These are phyloP conservation scores for Penicillium sp. DNA, from an alignment of 2,329 filamentous ascomycete genomes.

Conservation along the genomic window DNA sequence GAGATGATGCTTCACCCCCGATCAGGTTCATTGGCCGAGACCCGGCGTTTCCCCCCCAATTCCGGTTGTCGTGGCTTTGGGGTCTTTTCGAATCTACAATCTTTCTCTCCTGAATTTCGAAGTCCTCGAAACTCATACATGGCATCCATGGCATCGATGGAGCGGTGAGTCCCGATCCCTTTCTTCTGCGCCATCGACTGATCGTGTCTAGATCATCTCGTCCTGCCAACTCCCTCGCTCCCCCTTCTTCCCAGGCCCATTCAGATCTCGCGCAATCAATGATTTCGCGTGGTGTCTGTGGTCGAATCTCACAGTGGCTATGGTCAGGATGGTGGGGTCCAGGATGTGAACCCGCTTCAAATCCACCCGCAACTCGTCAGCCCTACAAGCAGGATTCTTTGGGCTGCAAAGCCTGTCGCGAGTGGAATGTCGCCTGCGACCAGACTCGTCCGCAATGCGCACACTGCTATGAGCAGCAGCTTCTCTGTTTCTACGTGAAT, in stretches of 20 bases:
- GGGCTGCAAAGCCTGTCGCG: conserved; percentile 28
- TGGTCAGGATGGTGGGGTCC: conserved; percentile 18
- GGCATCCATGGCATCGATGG: too few relatives aligned
- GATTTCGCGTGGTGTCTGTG: conserved; percentile 9
- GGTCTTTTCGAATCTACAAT: too few relatives aligned
- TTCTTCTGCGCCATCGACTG: too few relatives aligned
- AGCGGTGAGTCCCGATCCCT: too few relatives aligned
- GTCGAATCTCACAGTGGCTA: conserved; percentile 20
- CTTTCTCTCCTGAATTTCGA: too few relatives aligned
- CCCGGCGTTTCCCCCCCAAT: too few relatives aligned
- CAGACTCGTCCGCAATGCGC: conserved; percentile 27
- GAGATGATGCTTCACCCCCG: too few relatives aligned
- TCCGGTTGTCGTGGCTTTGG: too few relatives aligned
- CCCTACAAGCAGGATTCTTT: conserved; percentile 6
- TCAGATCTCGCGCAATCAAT: neutral
- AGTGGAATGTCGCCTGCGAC: conserved; percentile 26
- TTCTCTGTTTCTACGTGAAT: conserved; percentile 33
- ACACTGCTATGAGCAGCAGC: conserved; percentile 30
- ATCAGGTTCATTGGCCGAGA: too few relatives aligned
- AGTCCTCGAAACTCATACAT: too few relatives aligned
- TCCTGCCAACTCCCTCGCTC: too few relatives aligned
- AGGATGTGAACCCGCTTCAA: conserved; percentile 4
- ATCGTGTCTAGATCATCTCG: neutral
- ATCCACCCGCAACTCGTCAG: conserved; percentile 5
- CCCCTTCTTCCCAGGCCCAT: neutral